Evolutionary conservation across 495 filamentous ascomycete genomes (phyloP).

Genomic region (Penicillium fimorum): DNA sequence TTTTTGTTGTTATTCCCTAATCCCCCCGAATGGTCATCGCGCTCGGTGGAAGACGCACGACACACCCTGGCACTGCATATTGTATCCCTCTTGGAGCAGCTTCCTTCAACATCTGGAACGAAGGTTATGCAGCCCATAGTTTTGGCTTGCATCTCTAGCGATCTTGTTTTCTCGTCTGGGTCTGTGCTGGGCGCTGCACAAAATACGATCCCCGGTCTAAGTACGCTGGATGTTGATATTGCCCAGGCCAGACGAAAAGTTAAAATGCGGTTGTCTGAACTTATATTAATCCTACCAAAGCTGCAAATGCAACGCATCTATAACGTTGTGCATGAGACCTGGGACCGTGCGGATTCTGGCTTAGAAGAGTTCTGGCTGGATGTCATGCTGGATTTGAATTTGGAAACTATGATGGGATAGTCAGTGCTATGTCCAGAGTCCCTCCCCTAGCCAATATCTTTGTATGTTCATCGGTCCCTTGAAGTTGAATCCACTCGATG

Average conservation of each 20-base stretch:
- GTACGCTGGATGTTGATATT: constrained; percentile 27
- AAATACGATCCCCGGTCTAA: constrained; percentile 24
- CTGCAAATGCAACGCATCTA: constrained; percentile 25
- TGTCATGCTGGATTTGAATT: constrained; percentile 26
- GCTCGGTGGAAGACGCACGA: constrained; percentile 17
- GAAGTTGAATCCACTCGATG: neutral
- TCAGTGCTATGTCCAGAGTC: neutral
- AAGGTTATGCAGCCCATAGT: constrained; percentile 26
- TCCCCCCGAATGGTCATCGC: neutral
- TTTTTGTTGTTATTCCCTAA: constrained; percentile 21
- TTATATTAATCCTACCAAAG: constrained; percentile 27
- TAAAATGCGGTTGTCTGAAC: constrained; percentile 24
- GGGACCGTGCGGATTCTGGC: constrained; percentile 25
- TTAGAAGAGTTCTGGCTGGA: constrained; percentile 24
- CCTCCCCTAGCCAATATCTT: neutral
- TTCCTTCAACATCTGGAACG: constrained; percentile 26
- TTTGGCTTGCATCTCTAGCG: constrained; percentile 26
- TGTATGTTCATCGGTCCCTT: neutral
- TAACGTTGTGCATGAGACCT: constrained; percentile 24
- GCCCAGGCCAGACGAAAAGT: constrained; percentile 28
- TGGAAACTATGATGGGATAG: constrained; percentile 30
- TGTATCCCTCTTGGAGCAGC: constrained; percentile 27
- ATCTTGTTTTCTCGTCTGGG: constrained; percentile 26
- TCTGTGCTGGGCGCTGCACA: constrained; percentile 20
- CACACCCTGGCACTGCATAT: constrained; percentile 25